Evolutionary conservation across 164 flowering plant species (phyloP).

Genomic region (Akebia trifoliata): DNA sequence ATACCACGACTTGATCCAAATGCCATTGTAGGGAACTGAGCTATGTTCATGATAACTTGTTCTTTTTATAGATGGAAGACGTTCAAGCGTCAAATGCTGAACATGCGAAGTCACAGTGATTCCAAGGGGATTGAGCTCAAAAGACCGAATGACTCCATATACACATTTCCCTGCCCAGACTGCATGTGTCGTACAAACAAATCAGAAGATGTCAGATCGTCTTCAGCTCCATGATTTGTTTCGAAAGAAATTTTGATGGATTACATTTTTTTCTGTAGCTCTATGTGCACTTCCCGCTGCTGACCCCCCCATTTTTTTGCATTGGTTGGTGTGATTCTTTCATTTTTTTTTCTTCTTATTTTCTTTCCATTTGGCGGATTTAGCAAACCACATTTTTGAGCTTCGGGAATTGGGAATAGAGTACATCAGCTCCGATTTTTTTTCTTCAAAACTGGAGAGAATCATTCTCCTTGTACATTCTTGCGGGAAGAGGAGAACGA

Average conservation of each 20-base stretch:
- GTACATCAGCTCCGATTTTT: slow-evolving; percentile 13
- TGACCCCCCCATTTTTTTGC: slow-evolving; percentile 17
- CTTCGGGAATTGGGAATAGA: slow-evolving; percentile 3
- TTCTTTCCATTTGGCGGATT: slow-evolving; percentile 8
- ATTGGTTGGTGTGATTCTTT: slow-evolving; percentile 18
- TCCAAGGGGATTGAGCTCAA: slow-evolving; percentile 76
- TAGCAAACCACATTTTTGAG: background rate
- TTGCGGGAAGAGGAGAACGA: slow-evolving; percentile 5
- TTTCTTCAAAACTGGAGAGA: background rate
- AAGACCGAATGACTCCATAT: slow-evolving; percentile 75
- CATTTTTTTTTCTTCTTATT: slow-evolving; percentile 7
- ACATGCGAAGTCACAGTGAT: slow-evolving; percentile 76
- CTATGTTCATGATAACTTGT: too few relatives aligned
- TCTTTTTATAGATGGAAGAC: slow-evolving; percentile 67
- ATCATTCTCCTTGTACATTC: background rate
- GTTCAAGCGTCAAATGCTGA: slow-evolving; percentile 83
- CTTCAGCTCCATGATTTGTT: slow-evolving; percentile 37
- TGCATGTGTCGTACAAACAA: slow-evolving; percentile 77
- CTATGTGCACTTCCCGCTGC: slow-evolving; percentile 3
- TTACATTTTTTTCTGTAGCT: slow-evolving; percentile 1
- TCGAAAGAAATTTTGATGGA: background rate
- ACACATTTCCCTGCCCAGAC: slow-evolving; percentile 89
- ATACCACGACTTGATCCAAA: background rate
- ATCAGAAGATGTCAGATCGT: slow-evolving; percentile 44
- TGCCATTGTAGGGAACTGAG: background rate